These are phyloP conservation scores for Tieghemostelium lacteum DNA, from an alignment of 78 protist genomes.

Conservation along the genomic window DNA sequence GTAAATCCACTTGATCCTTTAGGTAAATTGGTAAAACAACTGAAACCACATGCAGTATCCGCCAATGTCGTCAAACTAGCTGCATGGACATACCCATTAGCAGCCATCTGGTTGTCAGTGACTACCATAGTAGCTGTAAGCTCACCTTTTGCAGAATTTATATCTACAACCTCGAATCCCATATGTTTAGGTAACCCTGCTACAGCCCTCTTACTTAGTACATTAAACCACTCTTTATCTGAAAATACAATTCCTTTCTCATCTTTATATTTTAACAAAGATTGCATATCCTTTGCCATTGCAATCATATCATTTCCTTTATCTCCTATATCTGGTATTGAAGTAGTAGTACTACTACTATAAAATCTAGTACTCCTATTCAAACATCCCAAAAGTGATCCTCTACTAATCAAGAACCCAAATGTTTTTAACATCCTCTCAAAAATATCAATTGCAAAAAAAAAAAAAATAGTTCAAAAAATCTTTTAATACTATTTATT, in stretches of 20 bases:
- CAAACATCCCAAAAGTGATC: too few relatives aligned
- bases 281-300: constrained; percentile 42
- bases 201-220: constrained; percentile 31
- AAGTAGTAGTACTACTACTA: too few relatives aligned
- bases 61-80: constrained; percentile 50
- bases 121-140: constrained; percentile 7
- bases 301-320: too few relatives aligned
- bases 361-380: too few relatives aligned
- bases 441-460: too few relatives aligned
- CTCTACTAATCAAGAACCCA: too few relatives aligned
- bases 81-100: constrained; percentile 73
- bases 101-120: constrained; percentile 42
- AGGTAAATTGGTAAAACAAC: constrained; percentile 55
- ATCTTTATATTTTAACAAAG: constrained; percentile 14
- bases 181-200: constrained; percentile 50
- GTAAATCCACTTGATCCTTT: constrained; percentile 52
- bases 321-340: too few relatives aligned
- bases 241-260: background rate
- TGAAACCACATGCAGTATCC: constrained; percentile 68
- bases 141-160: background rate
- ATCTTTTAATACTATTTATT: too few relatives aligned
- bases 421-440: too few relatives aligned
- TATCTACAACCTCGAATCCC: constrained; percentile 29
- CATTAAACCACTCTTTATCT: constrained; percentile 44
- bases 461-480: too few relatives aligned